Conservation (phyloP, 2,329 filamentous ascomycete genomes). For the Chaetothyriales sp. region DNA sequence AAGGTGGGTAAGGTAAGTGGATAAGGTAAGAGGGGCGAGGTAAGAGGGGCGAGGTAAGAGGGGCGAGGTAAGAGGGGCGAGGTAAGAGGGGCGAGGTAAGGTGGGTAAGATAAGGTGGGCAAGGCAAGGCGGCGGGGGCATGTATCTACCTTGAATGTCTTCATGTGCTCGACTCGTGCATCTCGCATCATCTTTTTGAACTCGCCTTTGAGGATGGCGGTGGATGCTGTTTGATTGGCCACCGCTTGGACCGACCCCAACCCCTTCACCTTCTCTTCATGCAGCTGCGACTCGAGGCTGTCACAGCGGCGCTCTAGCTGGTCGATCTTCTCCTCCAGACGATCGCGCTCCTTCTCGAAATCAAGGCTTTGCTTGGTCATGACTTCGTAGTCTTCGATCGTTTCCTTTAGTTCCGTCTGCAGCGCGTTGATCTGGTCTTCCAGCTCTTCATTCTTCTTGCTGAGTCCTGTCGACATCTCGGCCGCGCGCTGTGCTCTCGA, state of each 20-base stretch:
- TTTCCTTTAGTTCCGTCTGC: conserved; percentile 53
- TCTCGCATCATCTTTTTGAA: conserved; percentile 75
- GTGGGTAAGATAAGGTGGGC: too few relatives aligned
- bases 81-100: too few relatives aligned
- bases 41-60: too few relatives aligned
- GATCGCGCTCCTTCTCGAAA: conserved; percentile 56
- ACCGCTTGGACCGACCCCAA: conserved; percentile 41
- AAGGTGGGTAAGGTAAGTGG: too few relatives aligned
- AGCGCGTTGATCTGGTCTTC: conserved; percentile 48
- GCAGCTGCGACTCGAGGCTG: conserved; percentile 47
- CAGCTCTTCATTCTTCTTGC: conserved; percentile 36
- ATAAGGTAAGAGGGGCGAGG: too few relatives aligned
- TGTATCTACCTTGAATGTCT: conserved; percentile 49
- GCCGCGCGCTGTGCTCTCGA: conserved; percentile 54
- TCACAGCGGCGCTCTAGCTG: conserved; percentile 51
- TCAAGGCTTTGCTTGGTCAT: conserved; percentile 58
- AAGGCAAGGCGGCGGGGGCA: neutral
- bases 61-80: too few relatives aligned
- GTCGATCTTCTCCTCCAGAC: conserved; percentile 51
- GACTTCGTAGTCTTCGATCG: conserved; percentile 55
- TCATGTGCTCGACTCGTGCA: conserved; percentile 51
- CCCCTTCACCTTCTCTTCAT: conserved; percentile 54
- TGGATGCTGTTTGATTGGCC: conserved; percentile 47
- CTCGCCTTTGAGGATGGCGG: conserved; percentile 56
- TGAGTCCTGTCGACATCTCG: conserved; percentile 38